A percentile compares a stretch with the other conserved stretches of the same genome.
phyloP scores from a whole-genome alignment of 768 basidiomycete species.

The Mycena rebaudengoi region DNA sequence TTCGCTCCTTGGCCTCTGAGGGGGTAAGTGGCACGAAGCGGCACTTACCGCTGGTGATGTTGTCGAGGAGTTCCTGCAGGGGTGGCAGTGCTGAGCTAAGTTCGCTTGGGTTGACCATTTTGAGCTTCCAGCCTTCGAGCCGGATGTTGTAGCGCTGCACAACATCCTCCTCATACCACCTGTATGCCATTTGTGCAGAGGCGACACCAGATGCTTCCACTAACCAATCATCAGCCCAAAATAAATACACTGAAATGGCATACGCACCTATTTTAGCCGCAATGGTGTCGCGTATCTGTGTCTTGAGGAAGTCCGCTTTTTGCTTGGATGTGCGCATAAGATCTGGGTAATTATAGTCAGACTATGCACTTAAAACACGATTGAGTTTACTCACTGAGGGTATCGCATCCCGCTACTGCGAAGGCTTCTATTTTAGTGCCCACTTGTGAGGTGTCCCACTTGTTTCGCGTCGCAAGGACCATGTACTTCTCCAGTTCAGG shows the following conservation, averaged over 20 bases:
- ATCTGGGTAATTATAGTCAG: background rate
- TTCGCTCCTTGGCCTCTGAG: background rate
- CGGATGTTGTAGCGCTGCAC: background rate
- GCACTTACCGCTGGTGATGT: background rate
- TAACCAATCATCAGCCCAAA: background rate
- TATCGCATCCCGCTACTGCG: conserved; percentile 22
- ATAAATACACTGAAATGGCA: background rate
- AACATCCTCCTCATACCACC: conserved; percentile 8
- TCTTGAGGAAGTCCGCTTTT: background rate
- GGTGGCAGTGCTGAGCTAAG: background rate
- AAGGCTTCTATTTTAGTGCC: conserved; percentile 23
- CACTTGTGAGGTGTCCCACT: conserved; percentile 15
- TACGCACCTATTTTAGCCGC: background rate
- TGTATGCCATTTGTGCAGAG: background rate
- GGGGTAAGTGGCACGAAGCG: background rate
- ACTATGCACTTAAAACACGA: background rate
- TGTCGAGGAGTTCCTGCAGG: background rate
- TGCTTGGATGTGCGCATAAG: background rate
- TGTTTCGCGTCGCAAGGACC: conserved; percentile 15
- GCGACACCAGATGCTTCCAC: background rate
- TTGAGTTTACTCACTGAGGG: conserved; percentile 11
- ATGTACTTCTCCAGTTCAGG: conserved; percentile 26
- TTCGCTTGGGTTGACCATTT: background rate
- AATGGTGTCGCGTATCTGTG: background rate
- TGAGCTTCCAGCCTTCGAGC: background rate